Base-by-base conservation (phyloP, 139 green algal genomes). In the Raphidocelis subcapitata region DNA sequence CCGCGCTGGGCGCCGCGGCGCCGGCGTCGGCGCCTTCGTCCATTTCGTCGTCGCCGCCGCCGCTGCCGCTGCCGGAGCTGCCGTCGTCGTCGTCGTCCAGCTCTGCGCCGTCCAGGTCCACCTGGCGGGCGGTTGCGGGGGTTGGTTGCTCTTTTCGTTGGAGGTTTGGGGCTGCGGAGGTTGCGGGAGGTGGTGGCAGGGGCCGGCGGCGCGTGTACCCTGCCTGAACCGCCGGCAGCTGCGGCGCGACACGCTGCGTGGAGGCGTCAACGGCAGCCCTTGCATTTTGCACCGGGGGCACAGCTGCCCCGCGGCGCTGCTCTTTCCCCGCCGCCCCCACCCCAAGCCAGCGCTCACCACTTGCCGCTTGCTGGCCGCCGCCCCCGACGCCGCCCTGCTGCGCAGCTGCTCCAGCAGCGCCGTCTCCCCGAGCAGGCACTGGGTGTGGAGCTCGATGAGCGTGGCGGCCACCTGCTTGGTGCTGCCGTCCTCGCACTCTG, bases 401-500 rank as follows among this genome's bases (percentile, higher is more conserved):
- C 56, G 46, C 14, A 81, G 49, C n/a, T 73, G 74, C 69, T 90
- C 69, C 63, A 93, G 65, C 59, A 65, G 73, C 14, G 41, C 72
- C 15, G 67, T 74, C 32, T 83, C 66, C 26, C 82, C 84, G 5
- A 57, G 56, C 46, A 82, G 26, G 35, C 79, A 83, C 55, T 90
- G 82, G 3, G 69, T 35, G 68, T 90, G 86, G 37, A 93, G 67
- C n/a, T 72, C 66, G 1, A 90, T 63, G 16, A 91, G 67, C 10
- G 37, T 52, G 49, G 85, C 74, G 0, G 88, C 73, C 1, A 90
- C 89, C 85, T 90, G 67, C 0, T 35, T n/a, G 2, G 87, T 77
- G 59, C 83, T 91, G 56, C 74, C 87, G 69, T 96, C 91, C 63
- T 96, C 83, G n/a, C 76, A 73, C 61, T 93, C 78, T 18, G 81